phyloP scores from a whole-genome alignment of 495 filamentous ascomycete species.

The Halenospora varia region DNA sequence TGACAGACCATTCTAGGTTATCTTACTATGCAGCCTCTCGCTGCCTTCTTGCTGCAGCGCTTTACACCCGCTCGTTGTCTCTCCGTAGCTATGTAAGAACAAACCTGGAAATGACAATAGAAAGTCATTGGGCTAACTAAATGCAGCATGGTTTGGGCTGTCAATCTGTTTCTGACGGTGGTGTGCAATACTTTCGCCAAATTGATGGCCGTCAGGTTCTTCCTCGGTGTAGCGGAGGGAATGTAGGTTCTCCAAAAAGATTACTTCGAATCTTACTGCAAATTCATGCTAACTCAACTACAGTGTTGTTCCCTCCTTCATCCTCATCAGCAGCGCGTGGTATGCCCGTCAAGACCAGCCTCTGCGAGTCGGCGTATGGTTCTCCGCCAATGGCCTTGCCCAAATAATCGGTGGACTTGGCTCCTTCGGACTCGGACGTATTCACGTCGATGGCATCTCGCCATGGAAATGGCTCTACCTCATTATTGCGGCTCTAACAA shows the following conservation, averaged over 20 bases:
- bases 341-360: slow-evolving; percentile 57
- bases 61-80: slow-evolving; percentile 42
- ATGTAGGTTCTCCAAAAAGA: not conserved
- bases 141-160: not conserved
- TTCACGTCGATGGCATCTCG: not conserved
- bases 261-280: not conserved
- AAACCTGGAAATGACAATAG: no score
- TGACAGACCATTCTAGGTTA: slow-evolving; percentile 22
- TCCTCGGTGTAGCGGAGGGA: slow-evolving; percentile 51
- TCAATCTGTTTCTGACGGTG: not conserved
- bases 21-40: slow-evolving; percentile 39
- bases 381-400: slow-evolving; percentile 53
- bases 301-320: slow-evolving; percentile 30
- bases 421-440: not conserved
- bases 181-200: slow-evolving; percentile 36
- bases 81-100: slow-evolving; percentile 35
- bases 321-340: slow-evolving; percentile 52
- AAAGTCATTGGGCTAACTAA: no score
- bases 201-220: slow-evolving; percentile 44
- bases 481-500: not conserved
- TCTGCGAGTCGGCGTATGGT: slow-evolving; percentile 53
- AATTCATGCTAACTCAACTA: not conserved
- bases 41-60: slow-evolving; percentile 50
- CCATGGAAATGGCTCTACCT: not conserved
- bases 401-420: not conserved